phyloP scores from a whole-genome alignment of 1,284 basidiomycete species.

The Cryptococcus depauperatus region DNA sequence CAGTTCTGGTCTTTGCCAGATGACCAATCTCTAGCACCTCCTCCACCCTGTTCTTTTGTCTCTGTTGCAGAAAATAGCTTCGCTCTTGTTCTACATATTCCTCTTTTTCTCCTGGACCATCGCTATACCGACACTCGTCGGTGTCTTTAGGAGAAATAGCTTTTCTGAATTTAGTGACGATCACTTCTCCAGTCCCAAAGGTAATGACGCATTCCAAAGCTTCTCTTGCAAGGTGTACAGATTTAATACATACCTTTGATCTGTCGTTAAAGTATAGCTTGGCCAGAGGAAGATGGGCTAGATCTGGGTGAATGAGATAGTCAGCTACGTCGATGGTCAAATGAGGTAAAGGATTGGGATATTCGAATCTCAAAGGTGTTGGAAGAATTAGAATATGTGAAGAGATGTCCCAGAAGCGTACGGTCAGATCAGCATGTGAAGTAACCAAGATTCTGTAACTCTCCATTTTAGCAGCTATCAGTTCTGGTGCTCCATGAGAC shows the following conservation, averaged over 20 bases:
- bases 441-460: conserved; percentile 61
- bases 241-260: conserved; percentile 47
- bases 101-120: conserved; percentile 16
- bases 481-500: conserved; percentile 38
- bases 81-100: conserved; percentile 26
- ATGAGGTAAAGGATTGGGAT: conserved; percentile 55
- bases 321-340: conserved; percentile 57
- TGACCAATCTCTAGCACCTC: conserved; percentile 39
- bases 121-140: too few species aligned
- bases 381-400: conserved; percentile 55
- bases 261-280: conserved; percentile 39
- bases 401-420: conserved; percentile 53
- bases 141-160: neutral
- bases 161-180: conserved; percentile 52
- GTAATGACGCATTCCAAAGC: conserved; percentile 60
- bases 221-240: conserved; percentile 55
- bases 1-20: conserved; percentile 45
- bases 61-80: conserved; percentile 25
- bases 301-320: conserved; percentile 43
- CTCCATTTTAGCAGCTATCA: conserved; percentile 48
- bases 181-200: conserved; percentile 58
- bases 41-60: conserved; percentile 27
- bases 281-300: conserved; percentile 37
- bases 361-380: conserved; percentile 49
- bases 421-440: conserved; percentile 56